Conservation (phyloP, 2,329 filamentous ascomycete species). For the Teratosphaeriaceae sp. region DNA sequence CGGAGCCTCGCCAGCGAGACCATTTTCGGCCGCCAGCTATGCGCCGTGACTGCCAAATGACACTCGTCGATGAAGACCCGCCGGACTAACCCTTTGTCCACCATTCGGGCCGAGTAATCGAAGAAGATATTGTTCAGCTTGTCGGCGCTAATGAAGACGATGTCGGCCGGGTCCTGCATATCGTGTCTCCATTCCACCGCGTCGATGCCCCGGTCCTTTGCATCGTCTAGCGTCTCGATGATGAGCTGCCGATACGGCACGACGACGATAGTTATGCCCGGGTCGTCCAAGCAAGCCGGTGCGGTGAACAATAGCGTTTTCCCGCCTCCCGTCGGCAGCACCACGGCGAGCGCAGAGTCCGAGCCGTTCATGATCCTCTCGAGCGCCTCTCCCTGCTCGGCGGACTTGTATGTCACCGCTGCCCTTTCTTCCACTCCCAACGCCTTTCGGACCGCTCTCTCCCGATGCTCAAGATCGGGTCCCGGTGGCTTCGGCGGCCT, state of each 20-base stretch:
- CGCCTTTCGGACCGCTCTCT: too few relatives aligned
- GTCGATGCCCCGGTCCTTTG: constrained; percentile 3
- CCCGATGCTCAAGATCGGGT: too few relatives aligned
- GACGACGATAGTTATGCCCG: constrained; percentile 15
- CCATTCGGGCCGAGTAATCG: constrained; percentile 8
- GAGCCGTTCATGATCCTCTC: too few relatives aligned
- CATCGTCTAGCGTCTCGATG: constrained; percentile 11
- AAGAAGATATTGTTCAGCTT: constrained; percentile 10
- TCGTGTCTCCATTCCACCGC: constrained; percentile 11
- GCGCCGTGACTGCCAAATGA: constrained; percentile 15
- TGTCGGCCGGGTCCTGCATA: constrained; percentile 10
- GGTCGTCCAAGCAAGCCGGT: constrained; percentile 13
- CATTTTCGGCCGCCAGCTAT: constrained; percentile 14
- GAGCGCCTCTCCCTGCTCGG: too few relatives aligned
- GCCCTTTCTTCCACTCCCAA: too few relatives aligned
- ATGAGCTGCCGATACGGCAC: constrained; percentile 16
- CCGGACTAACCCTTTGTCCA: constrained; percentile 11
- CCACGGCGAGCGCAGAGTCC: constrained; percentile 16
- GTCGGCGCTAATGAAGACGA: constrained; percentile 16
- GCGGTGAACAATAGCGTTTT: constrained; percentile 23
- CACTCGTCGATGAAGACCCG: constrained; percentile 14
- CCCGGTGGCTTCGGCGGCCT: too few relatives aligned
- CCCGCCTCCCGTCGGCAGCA: constrained; percentile 16
- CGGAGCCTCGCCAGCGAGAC: constrained; percentile 10
- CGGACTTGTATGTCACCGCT: too few relatives aligned